Percentiles rank a stretch among this genome's conserved stretches.
Evolutionary conservation across 2,329 filamentous ascomycete species (phyloP).

Genomic region (Alternaria sp.): DNA sequence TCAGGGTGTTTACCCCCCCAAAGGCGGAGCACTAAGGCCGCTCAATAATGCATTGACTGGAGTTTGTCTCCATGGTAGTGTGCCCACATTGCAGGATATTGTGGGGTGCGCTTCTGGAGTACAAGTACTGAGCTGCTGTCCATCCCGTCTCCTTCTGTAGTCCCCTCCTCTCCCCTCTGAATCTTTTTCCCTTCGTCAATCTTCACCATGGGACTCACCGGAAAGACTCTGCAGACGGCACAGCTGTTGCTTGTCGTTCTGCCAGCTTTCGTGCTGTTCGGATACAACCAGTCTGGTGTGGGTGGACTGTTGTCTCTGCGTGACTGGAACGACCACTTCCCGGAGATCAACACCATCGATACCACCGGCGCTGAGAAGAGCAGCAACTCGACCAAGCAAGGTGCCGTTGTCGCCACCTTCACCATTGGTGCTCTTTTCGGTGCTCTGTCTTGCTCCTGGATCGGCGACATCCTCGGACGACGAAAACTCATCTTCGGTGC

Average conservation of each 20-base stretch:
- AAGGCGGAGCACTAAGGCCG: slow-evolving; percentile 8
- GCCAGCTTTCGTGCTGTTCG: slow-evolving; percentile 56
- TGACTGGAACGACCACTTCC: slow-evolving; percentile 54
- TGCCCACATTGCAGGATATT: slow-evolving; percentile 24
- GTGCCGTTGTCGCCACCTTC: slow-evolving; percentile 54
- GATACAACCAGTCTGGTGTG: slow-evolving; percentile 61
- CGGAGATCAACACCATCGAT: slow-evolving; percentile 57
- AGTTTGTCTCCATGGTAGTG: slow-evolving; percentile 1
- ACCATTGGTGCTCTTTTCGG: slow-evolving; percentile 57
- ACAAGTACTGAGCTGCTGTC: slow-evolving; percentile 23
- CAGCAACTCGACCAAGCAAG: slow-evolving; percentile 54
- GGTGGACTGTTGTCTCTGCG: slow-evolving; percentile 54
- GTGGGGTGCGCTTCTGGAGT: slow-evolving; percentile 24
- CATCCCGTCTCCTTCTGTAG: slow-evolving; percentile 6
- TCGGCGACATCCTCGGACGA: slow-evolving; percentile 56
- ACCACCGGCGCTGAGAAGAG: slow-evolving; percentile 51
- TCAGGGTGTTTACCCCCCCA: slow-evolving; percentile 13
- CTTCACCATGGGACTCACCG: slow-evolving; percentile 23
- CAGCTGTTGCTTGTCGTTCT: slow-evolving; percentile 49
- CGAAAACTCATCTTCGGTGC: slow-evolving; percentile 53
- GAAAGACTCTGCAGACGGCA: slow-evolving; percentile 35
- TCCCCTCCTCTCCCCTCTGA: slow-evolving; percentile 5
- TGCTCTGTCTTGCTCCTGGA: slow-evolving; percentile 53
- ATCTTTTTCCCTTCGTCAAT: slow-evolving; percentile 1
- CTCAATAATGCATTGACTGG: slow-evolving; percentile 6